phyloP scores from a whole-genome alignment of 2,329 filamentous ascomycete genomes.

The Fusarium avenaceum region DNA sequence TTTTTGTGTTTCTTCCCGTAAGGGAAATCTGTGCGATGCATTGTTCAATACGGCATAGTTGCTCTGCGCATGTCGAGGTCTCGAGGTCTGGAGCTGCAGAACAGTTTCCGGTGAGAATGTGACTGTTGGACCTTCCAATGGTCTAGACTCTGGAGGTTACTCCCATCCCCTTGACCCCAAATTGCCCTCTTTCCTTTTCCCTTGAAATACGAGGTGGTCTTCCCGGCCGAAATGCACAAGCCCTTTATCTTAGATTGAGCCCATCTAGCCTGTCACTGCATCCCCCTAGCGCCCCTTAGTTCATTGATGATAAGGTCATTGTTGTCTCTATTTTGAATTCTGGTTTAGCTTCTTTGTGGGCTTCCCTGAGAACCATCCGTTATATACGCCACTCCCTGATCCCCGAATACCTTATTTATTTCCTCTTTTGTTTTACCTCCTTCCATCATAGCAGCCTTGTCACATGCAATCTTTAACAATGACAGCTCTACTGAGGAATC shows the following conservation, averaged over 20 bases:
- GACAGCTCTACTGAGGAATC: conserved; percentile 26
- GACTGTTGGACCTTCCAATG: neutral
- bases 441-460: neutral
- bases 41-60: neutral
- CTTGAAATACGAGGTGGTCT: conserved; percentile 28
- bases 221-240: neutral
- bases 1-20: neutral
- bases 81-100: neutral
- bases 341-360: neutral
- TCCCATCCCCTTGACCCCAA: conserved; percentile 12
- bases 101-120: neutral
- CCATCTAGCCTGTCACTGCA: neutral
- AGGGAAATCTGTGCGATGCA: neutral
- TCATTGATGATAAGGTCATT: conserved; percentile 14
- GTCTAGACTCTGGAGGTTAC: conserved; percentile 21
- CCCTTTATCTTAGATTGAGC: neutral
- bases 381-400: conserved; percentile 15
- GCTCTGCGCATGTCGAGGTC: neutral
- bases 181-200: conserved; percentile 16
- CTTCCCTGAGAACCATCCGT: neutral
- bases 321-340: neutral
- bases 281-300: neutral
- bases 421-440: neutral
- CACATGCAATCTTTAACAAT: conserved; percentile 19
- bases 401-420: conserved; percentile 2